Evolutionary conservation across 495 filamentous ascomycete genomes (phyloP).

Genomic region (Massariosphaeria phaeospora): DNA sequence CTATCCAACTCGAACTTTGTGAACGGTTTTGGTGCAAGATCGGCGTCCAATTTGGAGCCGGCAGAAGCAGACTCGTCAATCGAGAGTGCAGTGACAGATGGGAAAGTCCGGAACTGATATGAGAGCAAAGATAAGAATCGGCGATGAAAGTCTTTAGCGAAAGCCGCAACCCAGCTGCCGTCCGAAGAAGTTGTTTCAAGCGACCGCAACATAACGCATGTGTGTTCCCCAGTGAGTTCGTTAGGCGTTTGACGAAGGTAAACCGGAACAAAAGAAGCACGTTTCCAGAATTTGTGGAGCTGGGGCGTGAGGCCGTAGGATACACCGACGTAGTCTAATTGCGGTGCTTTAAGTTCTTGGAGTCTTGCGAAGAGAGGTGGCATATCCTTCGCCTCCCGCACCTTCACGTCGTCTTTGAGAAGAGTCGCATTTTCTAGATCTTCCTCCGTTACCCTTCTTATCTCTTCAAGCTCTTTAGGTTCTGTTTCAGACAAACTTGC

Average conservation of each 20-base stretch:
- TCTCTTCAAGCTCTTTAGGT: conserved; percentile 51
- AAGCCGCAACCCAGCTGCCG: conserved; percentile 79
- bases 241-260: conserved; percentile 96
- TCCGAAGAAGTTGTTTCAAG: conserved; percentile 54
- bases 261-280: conserved; percentile 75
- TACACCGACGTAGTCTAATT: conserved; percentile 88
- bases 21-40: conserved; percentile 50
- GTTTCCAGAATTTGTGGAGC: conserved; percentile 97
- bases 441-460: conserved; percentile 76
- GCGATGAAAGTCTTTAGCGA: conserved; percentile 84
- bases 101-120: conserved; percentile 87
- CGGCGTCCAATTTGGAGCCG: conserved; percentile 60
- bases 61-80: conserved; percentile 79
- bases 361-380: conserved; percentile 89
- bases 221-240: conserved; percentile 94
- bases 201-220: conserved; percentile 91
- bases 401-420: conserved; percentile 77
- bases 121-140: conserved; percentile 83
- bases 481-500: conserved; percentile 61
- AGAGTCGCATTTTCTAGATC: conserved; percentile 76
- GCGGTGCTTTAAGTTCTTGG: conserved; percentile 72
- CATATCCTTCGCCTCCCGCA: conserved; percentile 85
- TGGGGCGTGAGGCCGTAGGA: conserved; percentile 85
- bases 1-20: conserved; percentile 68
- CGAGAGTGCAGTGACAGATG: conserved; percentile 72